Base-by-base conservation (phyloP, 306 rosid species). In the Lotus japonicus region DNA sequence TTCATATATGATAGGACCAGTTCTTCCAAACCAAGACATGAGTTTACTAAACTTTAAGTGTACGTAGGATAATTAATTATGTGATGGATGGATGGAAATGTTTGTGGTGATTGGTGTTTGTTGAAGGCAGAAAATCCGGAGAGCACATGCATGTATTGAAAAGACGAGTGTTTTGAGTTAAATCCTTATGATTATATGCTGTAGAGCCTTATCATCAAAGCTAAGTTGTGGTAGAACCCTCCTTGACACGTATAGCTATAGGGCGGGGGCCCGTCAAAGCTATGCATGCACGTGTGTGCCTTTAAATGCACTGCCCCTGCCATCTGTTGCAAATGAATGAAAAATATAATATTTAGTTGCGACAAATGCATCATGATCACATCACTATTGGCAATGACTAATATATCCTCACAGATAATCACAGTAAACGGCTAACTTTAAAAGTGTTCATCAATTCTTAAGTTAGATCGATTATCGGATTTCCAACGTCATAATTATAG, bases 241-340 rank as follows among this genome's bases (percentile, higher is more conserved):
- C 2, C 41, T 51, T 38, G 8, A 72, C 79, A 59, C 78, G 71
- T 55, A 59, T 17, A 36, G 2, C 26, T 21, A 31, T n/a, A 42
- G 60, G 77, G 61, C 62, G 2, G n/a, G n/a, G n/a, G 2, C 77
- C 77, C 77, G 70, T 28, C 73, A 55, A 70, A 55, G 48, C 77
- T 80, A 60, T 58, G 76, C 84, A 77, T 79, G 73, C 82, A 77
- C 82, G 76, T 75, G 84, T 68, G 64, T 58, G 14, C 50, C 69
- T 53, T 70, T 75, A 64, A 75, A 74, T 63, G 55, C 55, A 70
- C 9, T 55, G 38, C 26, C 55, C 45, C 31, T 33, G 45, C 60
- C 64, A 31, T 58, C 46, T 57, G 73, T 39, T 48, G 0, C 69
- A 58, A 26, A 26, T 26, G 31, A 26, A 26, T 1, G n/a, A n/a